Base-by-base conservation (phyloP, 2,329 filamentous ascomycete species). In the Daldinia eschscholtzii region DNA sequence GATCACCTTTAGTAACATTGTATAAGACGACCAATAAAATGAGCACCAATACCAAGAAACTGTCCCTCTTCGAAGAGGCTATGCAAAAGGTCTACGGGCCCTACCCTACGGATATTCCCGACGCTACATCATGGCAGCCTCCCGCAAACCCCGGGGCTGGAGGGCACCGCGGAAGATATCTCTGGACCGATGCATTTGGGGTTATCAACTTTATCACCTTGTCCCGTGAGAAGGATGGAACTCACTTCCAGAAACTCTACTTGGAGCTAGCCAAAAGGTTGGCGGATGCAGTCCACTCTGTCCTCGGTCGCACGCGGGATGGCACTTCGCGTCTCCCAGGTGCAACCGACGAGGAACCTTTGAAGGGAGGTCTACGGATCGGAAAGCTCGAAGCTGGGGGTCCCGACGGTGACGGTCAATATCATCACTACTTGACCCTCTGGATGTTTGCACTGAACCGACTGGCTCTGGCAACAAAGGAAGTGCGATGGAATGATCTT, bases 371-470 rank as follows among this genome's bases (percentile, higher is more conserved):
- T 0, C 76, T 90, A 41, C 81, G 88, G 0, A 89, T 89, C 65
- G 88, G 88, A 28, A 89, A 89, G 74, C 68, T 81, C 12, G 79
- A 83, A 2, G 85, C 80, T 12, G 61, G 68, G 0, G 87, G 87
- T 0, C 74, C 79, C 1, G 86, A 89, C 59, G 80, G 83, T 6
- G 87, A 89, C 74, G 87, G 87, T 2, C 87, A 89, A 74, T 89
- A 89, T 67, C 86, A 88, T 70, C 87, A 89, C 72, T 89, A 89
- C 70, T 79, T 89, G 20, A 89, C 86, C 0, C 73, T 89, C 4
- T 90, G 87, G 87, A 88, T 89, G 86, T 89, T 88, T 74, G 86
- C 87, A 1, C 80, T 89, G 4, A 88, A 87, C 72, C 80, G 87
- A 1, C 78, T 88, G 44, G 80, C 84, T 0, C 67, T 84, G 39